These are phyloP conservation scores for Fusarium mangiferae DNA, from an alignment of 2,329 filamentous ascomycete genomes.

Conservation along the genomic window DNA sequence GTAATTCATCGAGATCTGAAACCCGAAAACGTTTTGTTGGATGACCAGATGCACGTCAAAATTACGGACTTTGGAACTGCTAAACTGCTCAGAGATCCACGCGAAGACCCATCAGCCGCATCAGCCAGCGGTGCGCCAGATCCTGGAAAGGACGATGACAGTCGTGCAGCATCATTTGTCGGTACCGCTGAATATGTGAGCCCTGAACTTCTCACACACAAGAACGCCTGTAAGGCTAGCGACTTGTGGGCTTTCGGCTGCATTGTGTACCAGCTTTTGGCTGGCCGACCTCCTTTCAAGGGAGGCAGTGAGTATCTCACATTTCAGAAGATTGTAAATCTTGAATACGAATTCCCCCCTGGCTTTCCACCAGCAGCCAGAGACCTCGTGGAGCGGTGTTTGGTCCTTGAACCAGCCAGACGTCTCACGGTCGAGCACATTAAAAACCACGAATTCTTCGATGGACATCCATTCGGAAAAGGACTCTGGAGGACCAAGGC, in stretches of 20 bases:
- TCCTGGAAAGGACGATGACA: slow-evolving; percentile 64
- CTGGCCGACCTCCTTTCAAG: slow-evolving; percentile 98
- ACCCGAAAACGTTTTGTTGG: slow-evolving; percentile 94
- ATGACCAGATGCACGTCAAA: slow-evolving; percentile 97
- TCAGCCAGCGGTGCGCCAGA: slow-evolving; percentile 52
- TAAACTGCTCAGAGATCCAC: slow-evolving; percentile 75
- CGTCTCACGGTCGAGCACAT: slow-evolving; percentile 94
- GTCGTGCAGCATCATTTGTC: slow-evolving; percentile 91
- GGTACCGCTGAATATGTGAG: slow-evolving; percentile 98
- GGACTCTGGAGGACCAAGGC: slow-evolving; percentile 90
- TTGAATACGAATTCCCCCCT: slow-evolving; percentile 92
- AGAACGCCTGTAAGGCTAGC: slow-evolving; percentile 96
- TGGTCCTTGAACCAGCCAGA: slow-evolving; percentile 87
- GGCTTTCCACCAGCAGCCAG: slow-evolving; percentile 88
- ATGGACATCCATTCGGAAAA: slow-evolving; percentile 85
- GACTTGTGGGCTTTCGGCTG: slow-evolving; percentile 99
- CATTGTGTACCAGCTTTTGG: slow-evolving; percentile 94
- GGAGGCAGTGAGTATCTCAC: slow-evolving; percentile 95
- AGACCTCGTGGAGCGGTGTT: slow-evolving; percentile 88
- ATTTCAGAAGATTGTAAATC: slow-evolving; percentile 95
- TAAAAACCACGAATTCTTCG: slow-evolving; percentile 95
- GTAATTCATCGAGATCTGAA: slow-evolving; percentile 98
- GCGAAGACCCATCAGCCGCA: slow-evolving; percentile 50
- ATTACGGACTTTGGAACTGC: slow-evolving; percentile 99
- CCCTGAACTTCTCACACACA: slow-evolving; percentile 94